Percentiles rank a stretch among this genome's conserved stretches.
These are phyloP conservation scores for Cyclotella atomus DNA, from an alignment of 108 stramenopile genomes.

Conservation along the genomic window DNA sequence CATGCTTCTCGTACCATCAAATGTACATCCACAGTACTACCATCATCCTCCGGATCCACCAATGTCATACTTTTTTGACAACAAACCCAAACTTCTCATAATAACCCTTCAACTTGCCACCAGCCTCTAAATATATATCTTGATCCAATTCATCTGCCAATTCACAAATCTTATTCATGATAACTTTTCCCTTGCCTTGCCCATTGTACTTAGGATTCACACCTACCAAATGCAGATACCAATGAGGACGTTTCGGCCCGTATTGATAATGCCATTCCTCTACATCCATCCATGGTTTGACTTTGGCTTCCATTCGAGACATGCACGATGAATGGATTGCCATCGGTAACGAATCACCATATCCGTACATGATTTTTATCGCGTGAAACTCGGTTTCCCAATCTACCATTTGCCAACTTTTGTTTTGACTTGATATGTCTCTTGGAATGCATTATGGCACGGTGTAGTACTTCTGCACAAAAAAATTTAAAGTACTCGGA, in stretches of 20 bases:
- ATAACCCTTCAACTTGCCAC: background rate
- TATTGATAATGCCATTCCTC: constrained; percentile 1
- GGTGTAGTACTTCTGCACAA: too few species aligned
- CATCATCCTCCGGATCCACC: background rate
- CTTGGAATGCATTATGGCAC: too few species aligned
- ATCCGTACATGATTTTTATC: background rate
- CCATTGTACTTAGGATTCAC: constrained; percentile 3
- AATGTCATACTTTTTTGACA: background rate
- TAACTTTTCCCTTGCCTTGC: background rate
- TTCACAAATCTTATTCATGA: background rate
- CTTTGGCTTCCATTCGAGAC: background rate
- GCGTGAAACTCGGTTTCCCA: too few species aligned
- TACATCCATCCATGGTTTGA: background rate
- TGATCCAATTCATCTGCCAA: constrained; percentile 2
- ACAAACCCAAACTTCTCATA: constrained; percentile 7
- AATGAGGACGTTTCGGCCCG: constrained; percentile 2
- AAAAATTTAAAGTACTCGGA: too few species aligned
- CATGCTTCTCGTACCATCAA: background rate
- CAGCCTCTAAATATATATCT: constrained; percentile 3
- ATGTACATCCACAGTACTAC: background rate
- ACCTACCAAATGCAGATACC: background rate
- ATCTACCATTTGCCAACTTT: too few species aligned
- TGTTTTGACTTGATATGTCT: too few species aligned
- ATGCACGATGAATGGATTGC: background rate
- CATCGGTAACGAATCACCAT: constrained; percentile 2